Conservation (phyloP, 805 yeast genomes). For the Myxozyma melibiosi region DNA sequence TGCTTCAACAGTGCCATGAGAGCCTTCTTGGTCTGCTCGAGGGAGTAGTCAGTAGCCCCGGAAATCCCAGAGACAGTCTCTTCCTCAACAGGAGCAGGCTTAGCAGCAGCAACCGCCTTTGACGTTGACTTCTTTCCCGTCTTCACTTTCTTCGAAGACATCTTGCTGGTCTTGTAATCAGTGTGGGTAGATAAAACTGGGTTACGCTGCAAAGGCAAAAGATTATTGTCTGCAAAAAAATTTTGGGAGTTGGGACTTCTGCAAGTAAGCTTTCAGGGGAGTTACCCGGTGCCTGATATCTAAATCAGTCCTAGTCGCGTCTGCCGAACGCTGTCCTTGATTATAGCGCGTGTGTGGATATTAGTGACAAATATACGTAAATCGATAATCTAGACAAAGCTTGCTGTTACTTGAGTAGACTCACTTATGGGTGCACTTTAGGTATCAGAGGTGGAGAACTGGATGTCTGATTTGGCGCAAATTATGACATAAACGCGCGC, state of each 20-base stretch:
- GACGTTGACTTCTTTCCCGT: background rate
- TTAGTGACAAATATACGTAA: no score
- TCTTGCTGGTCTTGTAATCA: background rate
- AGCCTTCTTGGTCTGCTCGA: slow-evolving; percentile 42
- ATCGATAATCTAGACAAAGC: no score
- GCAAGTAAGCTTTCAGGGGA: background rate
- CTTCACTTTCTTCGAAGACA: slow-evolving; percentile 4
- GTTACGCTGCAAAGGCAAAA: slow-evolving; percentile 1
- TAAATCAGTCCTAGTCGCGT: no score
- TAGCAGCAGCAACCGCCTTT: background rate
- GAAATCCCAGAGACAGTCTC: background rate
- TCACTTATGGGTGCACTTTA: no score
- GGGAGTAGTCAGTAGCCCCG: slow-evolving; percentile 13
- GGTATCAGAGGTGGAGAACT: no score
- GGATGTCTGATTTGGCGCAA: no score
- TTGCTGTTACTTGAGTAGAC: no score
- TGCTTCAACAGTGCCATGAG: slow-evolving; percentile 64
- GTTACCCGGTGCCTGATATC: background rate
- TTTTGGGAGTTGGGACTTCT: slow-evolving; percentile 5
- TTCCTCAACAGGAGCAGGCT: background rate
- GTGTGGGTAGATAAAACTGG: no score
- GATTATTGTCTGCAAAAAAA: background rate
- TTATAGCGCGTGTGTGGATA: no score
- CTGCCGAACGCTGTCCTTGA: no score
- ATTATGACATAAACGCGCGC: no score